Conservation (phyloP, 1,284 basidiomycete genomes). For the Boletus chippewaensis region DNA sequence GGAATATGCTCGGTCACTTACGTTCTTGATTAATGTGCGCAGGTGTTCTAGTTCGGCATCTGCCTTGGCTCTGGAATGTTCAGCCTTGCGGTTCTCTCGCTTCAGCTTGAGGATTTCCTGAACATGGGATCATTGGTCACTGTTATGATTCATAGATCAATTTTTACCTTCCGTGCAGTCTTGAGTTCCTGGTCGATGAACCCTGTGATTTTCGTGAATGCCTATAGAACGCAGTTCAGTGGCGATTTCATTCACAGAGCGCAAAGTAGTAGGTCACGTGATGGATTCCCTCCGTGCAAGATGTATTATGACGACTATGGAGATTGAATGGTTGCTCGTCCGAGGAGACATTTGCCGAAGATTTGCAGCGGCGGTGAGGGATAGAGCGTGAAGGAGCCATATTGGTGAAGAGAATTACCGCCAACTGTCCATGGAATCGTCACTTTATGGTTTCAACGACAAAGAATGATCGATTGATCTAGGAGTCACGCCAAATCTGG, state of each 20-base stretch:
- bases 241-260: no score
- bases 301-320: background rate
- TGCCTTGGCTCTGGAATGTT: background rate
- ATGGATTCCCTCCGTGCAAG: no score
- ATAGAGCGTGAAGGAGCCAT: background rate
- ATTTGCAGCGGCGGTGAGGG: background rate
- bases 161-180: background rate
- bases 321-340: background rate
- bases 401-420: background rate
- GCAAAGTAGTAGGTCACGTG: background rate
- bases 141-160: background rate
- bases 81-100: background rate
- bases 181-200: background rate
- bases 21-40: background rate
- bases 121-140: background rate
- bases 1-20: background rate
- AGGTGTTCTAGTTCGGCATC: background rate
- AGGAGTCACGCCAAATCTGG: no score
- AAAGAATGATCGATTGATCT: no score
- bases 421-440: no score
- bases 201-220: background rate
- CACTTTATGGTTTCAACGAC: no score
- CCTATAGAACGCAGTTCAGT: no score
- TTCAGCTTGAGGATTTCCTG: background rate
- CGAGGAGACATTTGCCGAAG: fast-evolving